These are phyloP conservation scores for Kodamaea laetipori DNA, from an alignment of 805 yeast species.

Conservation along the genomic window DNA sequence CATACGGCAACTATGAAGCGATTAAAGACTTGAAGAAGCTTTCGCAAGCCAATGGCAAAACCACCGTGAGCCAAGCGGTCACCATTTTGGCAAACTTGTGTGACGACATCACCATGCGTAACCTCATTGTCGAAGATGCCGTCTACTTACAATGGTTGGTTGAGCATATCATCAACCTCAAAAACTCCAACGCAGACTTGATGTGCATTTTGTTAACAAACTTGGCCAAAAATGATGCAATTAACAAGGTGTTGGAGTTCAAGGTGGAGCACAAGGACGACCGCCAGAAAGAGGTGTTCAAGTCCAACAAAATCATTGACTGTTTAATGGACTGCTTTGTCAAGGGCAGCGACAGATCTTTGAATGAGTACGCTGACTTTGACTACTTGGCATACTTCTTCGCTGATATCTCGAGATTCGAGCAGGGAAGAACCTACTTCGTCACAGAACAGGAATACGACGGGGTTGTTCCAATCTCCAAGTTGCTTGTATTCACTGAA, in stretches of 20 bases:
- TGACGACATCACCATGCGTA: constrained; percentile 66
- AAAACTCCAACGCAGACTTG: constrained; percentile 72
- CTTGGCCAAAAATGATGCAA: constrained; percentile 73
- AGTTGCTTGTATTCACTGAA: constrained; percentile 79
- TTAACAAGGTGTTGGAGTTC: constrained; percentile 52
- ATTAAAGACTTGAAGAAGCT: constrained; percentile 69
- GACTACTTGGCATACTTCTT: constrained; percentile 87
- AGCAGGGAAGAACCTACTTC: constrained; percentile 74
- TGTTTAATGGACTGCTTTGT: constrained; percentile 88
- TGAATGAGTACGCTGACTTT: constrained; percentile 71
- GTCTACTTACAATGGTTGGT: constrained; percentile 53
- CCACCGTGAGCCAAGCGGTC: constrained; percentile 63
- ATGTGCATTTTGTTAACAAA: constrained; percentile 84
- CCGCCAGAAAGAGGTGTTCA: constrained; percentile 48
- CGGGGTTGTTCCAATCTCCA: constrained; percentile 75
- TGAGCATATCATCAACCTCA: constrained; percentile 51
- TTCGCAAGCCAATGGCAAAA: constrained; percentile 53
- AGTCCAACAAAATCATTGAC: constrained; percentile 62
- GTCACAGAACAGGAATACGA: constrained; percentile 73
- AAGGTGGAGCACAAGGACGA: constrained; percentile 37
- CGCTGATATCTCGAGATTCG: constrained; percentile 83
- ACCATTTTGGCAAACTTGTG: constrained; percentile 84
- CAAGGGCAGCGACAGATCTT: constrained; percentile 70
- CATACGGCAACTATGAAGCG: constrained; percentile 68
- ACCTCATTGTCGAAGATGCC: constrained; percentile 63